Evolutionary conservation across 2,329 filamentous ascomycete species (phyloP), one percentile per base, ranked within the genome.

Genomic region (Calonectria naviculata): DNA sequence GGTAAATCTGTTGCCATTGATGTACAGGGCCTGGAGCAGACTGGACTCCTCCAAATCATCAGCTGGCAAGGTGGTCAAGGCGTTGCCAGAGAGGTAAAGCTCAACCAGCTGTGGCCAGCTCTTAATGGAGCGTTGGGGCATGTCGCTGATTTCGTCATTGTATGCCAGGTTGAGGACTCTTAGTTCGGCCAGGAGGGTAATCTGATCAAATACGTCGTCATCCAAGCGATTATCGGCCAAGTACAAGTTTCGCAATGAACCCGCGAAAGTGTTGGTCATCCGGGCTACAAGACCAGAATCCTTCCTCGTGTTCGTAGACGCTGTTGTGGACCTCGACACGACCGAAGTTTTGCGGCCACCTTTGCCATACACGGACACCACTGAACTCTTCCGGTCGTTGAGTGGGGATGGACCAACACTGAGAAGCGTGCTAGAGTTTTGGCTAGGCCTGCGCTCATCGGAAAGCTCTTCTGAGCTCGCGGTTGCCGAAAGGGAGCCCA

Each of bases 1-100:
- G 77, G 97, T 97, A 81, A 99, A 99, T 81, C 97, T 97, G 85
- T 99, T 99, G 81, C 93, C 94, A 84, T 99, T 99, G 84, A 99
- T 94, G 81, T 98, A 95, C 8, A 99, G 89, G 5, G 97, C 92
- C 81, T 97, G 95, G 44, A 99, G 88, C 63, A 94, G 90, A 78
- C 94, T 95, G 71, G 93, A 93, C 80, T 98, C 95, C 83, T 98
- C 96, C 54, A 99, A 87, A 78, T 99, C 97, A 83, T 99, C 97
- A 0, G 95, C 94, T 3, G 97, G 97, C 44, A 99, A 85, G 17
- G 93, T 96, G 0, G 95, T 97, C 66, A 99, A 86, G 78, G 98
- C 95, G 78, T 99, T 99, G 31, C 97, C 96, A 3, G 97, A 98
- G 4, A 99, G 87, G 79, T 98, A 98, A 17, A 99, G 87, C 83